These are phyloP conservation scores for Phalaenopsis hybrid DNA, from an alignment of 116 monocot species.

Conservation along the genomic window DNA sequence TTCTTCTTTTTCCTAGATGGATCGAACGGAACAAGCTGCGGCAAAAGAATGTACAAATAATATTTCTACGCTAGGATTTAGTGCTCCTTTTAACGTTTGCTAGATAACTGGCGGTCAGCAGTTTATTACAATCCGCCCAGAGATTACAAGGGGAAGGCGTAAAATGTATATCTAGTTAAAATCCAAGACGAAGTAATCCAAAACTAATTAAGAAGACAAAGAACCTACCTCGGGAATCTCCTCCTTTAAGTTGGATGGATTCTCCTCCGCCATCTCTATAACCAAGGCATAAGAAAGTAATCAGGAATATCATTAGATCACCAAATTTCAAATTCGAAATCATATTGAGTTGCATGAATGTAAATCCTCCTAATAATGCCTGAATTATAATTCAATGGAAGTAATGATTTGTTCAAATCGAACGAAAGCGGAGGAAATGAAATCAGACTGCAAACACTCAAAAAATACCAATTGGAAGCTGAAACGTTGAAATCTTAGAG, in stretches of 20 bases:
- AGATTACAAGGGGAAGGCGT: not conserved
- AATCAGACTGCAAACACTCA: not conserved
- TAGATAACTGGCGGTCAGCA: not conserved
- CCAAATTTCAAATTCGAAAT: not conserved
- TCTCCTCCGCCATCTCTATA: constrained; percentile 5
- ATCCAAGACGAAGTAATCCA: not conserved
- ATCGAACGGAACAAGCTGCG: constrained; percentile 80
- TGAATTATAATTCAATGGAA: not conserved
- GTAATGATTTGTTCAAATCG: not conserved
- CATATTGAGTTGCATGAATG: not conserved
- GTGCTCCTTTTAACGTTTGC: not conserved
- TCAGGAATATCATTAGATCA: not conserved
- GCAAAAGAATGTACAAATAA: not conserved
- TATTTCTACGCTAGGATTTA: not conserved
- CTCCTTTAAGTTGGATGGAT: not conserved
- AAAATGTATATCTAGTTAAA: not conserved
- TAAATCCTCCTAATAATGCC: not conserved
- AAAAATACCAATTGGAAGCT: not conserved
- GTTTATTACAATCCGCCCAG: not conserved
- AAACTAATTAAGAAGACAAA: not conserved
- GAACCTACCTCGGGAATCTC: not conserved
- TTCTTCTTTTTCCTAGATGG: constrained; percentile 94
- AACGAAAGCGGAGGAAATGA: not conserved
- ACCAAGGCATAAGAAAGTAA: not conserved
- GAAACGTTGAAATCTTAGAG: not conserved